These are phyloP conservation scores for Chrysoporthe cubensis DNA, from an alignment of 2,329 filamentous ascomycete genomes.

Conservation along the genomic window DNA sequence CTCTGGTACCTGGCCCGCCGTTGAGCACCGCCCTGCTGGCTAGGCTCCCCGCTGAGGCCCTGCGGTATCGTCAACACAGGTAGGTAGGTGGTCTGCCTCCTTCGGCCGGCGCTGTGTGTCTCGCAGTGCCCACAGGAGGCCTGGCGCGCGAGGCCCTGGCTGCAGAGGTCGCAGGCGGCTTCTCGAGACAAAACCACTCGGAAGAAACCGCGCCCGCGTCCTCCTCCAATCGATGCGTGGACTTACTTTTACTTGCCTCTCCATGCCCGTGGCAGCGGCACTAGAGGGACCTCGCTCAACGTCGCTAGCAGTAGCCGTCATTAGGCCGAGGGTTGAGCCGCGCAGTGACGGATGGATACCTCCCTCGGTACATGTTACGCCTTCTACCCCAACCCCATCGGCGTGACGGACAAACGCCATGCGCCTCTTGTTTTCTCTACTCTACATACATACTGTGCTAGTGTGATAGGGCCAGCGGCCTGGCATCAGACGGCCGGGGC, in stretches of 20 bases:
- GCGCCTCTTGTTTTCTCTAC: neutral
- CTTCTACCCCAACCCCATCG: neutral
- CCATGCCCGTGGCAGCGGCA: too few species aligned
- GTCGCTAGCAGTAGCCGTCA: too few species aligned
- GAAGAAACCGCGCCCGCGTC: neutral
- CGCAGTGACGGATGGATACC: neutral
- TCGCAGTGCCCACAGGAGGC: neutral
- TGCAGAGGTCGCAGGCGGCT: neutral
- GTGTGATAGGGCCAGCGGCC: constrained; percentile 15
- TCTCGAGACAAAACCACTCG: neutral
- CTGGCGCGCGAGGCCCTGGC: neutral
- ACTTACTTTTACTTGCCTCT: too few species aligned
- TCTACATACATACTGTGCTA: neutral
- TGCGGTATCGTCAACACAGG: too few species aligned
- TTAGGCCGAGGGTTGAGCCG: neutral
- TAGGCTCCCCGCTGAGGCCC: too few species aligned
- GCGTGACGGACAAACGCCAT: neutral
- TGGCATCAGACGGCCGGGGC: constrained; percentile 25
- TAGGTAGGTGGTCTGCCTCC: neutral
- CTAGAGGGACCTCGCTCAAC: too few species aligned
- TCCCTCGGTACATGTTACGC: neutral
- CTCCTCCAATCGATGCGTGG: neutral
- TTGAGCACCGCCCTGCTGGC: neutral
- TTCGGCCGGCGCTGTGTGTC: neutral
- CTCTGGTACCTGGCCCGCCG: neutral